Evolutionary conservation across 73 alveolate genomes (phyloP).

Genomic region (Urostyla sp.): DNA sequence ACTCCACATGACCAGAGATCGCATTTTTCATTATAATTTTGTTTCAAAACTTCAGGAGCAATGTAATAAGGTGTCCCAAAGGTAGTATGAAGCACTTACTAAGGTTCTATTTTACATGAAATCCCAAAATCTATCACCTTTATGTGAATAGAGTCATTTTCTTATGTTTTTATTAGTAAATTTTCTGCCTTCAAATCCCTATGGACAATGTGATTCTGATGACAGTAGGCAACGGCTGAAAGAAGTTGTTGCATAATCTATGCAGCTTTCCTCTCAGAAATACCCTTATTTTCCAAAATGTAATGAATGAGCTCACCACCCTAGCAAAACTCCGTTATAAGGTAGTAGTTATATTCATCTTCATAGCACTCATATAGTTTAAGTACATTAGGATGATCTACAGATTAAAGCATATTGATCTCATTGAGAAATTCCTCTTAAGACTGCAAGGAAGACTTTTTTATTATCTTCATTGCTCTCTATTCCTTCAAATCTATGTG

Average conservation of each 20-base stretch:
- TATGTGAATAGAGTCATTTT: constrained; percentile 6
- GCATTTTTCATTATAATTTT: constrained; percentile 56
- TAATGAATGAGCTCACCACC: constrained; percentile 74
- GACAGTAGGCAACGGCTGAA: constrained; percentile 62
- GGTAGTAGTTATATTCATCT: constrained; percentile 55
- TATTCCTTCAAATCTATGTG: constrained; percentile 54
- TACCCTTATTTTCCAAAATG: constrained; percentile 15
- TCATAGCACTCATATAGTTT: constrained; percentile 74
- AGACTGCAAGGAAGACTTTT: constrained; percentile 21
- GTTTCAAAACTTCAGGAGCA: constrained; percentile 63
- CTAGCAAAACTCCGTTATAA: constrained; percentile 66
- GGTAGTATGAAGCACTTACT: constrained; percentile 13
- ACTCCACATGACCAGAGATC: constrained; percentile 68
- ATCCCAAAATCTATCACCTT: constrained; percentile 66
- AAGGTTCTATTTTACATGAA: constrained; percentile 33
- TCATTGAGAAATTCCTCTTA: constrained; percentile 54
- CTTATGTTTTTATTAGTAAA: constrained; percentile 24
- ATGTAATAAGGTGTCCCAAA: constrained; percentile 64
- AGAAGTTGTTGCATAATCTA: constrained; percentile 51
- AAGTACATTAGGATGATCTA: constrained; percentile 77
- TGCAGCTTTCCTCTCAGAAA: constrained; percentile 55
- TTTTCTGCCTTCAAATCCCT: constrained; percentile 68
- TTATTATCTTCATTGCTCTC: constrained; percentile 64
- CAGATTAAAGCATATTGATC: constrained; percentile 44
- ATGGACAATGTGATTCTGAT: constrained; percentile 48